A percentile compares a stretch with the other conserved stretches of the same genome.
phyloP scores from a whole-genome alignment of 108 stramenopile species.

The Nannochloropsis salina region DNA sequence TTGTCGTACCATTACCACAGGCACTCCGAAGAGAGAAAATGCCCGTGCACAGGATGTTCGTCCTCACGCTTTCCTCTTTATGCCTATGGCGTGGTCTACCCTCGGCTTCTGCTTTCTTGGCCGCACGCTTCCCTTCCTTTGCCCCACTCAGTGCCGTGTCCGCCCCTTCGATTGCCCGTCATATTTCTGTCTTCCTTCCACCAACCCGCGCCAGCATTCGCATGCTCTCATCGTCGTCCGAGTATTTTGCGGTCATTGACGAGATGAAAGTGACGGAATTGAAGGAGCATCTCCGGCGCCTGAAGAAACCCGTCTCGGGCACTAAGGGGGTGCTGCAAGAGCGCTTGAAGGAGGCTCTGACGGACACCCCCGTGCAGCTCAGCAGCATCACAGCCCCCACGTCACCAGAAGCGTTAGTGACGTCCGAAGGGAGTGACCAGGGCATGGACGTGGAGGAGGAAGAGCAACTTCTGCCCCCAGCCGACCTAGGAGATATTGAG shows the following conservation, averaged over 20 bases:
- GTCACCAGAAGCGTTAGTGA: neutral
- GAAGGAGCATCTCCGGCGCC: neutral
- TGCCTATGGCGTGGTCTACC: neutral
- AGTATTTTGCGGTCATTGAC: neutral
- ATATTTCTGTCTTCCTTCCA: neutral
- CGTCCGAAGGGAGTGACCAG: too few species aligned
- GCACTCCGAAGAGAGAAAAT: neutral
- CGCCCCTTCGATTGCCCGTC: neutral
- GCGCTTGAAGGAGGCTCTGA: constrained; percentile 7
- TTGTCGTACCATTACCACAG: too few species aligned
- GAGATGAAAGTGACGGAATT: constrained; percentile 18
- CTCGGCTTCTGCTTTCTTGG: neutral
- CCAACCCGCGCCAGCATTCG: neutral
- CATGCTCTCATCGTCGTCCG: neutral
- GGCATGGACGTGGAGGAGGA: neutral
- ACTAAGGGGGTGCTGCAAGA: neutral
- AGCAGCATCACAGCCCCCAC: neutral
- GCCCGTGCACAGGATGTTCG: neutral
- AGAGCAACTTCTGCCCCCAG: constrained; percentile 5
- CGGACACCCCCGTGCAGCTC: neutral
- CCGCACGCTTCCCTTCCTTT: neutral
- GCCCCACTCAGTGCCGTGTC: neutral
- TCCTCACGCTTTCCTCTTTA: neutral
- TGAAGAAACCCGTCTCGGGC: constrained; percentile 13
- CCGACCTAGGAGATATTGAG: neutral